Evolutionary conservation across 1,284 basidiomycete species (phyloP), one percentile per base, ranked within the genome.

Genomic region (Trametes hirsuta): DNA sequence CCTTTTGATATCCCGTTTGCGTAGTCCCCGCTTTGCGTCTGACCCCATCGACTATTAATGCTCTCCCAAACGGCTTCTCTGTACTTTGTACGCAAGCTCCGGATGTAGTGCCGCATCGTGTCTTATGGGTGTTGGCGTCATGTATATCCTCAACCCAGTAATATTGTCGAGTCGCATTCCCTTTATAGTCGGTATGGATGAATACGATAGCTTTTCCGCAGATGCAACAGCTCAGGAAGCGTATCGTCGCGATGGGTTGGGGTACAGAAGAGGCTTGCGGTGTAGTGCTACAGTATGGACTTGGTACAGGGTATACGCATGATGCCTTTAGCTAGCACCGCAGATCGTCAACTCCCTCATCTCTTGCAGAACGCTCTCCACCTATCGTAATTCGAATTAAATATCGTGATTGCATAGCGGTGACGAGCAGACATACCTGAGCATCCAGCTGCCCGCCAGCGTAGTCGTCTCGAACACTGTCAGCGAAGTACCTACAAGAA

Each of bases 261-360:
- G 8, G 39, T 51, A 36, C 34, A 46, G 10, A 42, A 24, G 40
- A 40, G 22, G 15, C 40, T 37, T 52, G 34, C 35, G 46, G 47
- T 40, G 53, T 59, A 61, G 53, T 55, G 61, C 49, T 59, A 59
- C 55, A 59, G 47, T 44, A 35, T 46, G 39, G 3, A n/a, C 15
- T 42, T 55, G 45, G 24, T 59, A 64, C 58, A 62, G 47, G 62
- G 47, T 36, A 25, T 11, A 12, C 24, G 11, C 10, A 15, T 12
- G 3, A 35, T 22, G 22, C 52, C 48, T 55, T 68, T 72, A 83
- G 62, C 75, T 77, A 30, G 79, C 83, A 12, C 90, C 91, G 69
- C 92, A 96, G 70, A 99, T 99, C 9, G 92, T 92, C 54, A 99
- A 77, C 73, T 97, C 95, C 71, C 90, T 87, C 96, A 99, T 99